Conservation (phyloP, 164 flowering plant species). For the Vitis riparia region DNA sequence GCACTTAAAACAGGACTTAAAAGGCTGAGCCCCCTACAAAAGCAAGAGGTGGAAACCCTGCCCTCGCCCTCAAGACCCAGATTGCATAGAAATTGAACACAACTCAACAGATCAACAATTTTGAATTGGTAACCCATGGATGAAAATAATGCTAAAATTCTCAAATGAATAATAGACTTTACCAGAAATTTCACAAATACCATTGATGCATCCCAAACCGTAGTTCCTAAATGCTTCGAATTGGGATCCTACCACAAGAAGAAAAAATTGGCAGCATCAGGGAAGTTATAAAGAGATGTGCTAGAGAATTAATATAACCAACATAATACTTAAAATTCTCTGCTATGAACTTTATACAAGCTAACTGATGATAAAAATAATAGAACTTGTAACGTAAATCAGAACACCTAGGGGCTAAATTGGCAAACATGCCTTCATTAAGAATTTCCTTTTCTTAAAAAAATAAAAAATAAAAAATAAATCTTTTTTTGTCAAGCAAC, state of each 20-base stretch:
- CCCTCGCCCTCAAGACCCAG: too few species aligned
- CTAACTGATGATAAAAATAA: neutral
- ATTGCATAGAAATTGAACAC: neutral
- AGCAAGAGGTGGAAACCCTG: too few species aligned
- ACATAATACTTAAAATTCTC: neutral
- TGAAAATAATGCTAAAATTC: neutral
- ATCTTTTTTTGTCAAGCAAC: too few species aligned
- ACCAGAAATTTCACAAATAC: constrained; percentile 89
- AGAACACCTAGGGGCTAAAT: neutral
- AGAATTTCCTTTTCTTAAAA: neutral
- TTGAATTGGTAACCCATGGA: neutral
- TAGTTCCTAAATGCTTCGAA: constrained; percentile 93
- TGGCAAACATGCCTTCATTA: neutral
- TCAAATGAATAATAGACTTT: constrained; percentile 4
- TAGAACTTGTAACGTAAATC: too few species aligned
- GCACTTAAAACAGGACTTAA: neutral
- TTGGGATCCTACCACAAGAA: constrained; percentile 73
- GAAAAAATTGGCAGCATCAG: neutral
- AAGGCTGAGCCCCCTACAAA: too few species aligned
- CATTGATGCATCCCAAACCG: constrained; percentile 99
- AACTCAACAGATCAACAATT: neutral
- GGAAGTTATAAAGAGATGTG: neutral
- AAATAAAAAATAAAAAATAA: too few species aligned
- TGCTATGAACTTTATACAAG: neutral
- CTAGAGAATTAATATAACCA: neutral